These are phyloP conservation scores for Tardiomyces digboiensis DNA, from an alignment of 1,139 yeast species.

Conservation along the genomic window DNA sequence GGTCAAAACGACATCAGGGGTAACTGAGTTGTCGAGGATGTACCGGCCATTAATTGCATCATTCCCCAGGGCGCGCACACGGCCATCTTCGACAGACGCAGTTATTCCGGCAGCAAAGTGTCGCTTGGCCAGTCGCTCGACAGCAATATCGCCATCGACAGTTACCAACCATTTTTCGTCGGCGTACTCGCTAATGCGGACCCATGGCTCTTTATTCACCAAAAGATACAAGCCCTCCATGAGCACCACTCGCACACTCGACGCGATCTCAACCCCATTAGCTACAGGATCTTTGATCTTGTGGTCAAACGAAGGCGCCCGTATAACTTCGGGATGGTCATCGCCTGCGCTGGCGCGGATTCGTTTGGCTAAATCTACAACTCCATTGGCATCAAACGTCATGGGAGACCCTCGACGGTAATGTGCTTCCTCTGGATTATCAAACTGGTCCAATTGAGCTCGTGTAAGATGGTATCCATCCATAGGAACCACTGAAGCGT, in stretches of 20 bases:
- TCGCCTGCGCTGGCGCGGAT: conserved; percentile 31
- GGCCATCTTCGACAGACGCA: conserved; percentile 45
- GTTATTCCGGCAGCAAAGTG: conserved; percentile 69
- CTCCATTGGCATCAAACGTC: conserved; percentile 61
- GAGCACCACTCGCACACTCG: conserved; percentile 37
- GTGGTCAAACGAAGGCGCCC: conserved; percentile 75
- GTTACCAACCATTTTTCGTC: conserved; percentile 31
- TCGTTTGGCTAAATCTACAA: conserved; percentile 28
- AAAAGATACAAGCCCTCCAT: conserved; percentile 44
- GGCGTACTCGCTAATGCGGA: conserved; percentile 19
- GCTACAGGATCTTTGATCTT: conserved; percentile 48
- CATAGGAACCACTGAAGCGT: conserved; percentile 39
- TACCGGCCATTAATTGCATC: conserved; percentile 61
- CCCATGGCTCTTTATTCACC: conserved; percentile 29
- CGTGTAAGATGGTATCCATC: conserved; percentile 83
- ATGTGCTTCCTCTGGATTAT: conserved; percentile 48
- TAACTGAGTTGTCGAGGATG: conserved; percentile 36
- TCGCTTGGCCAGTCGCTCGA: conserved; percentile 54
- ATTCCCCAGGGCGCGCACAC: conserved; percentile 51
- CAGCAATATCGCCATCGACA: conserved; percentile 37
- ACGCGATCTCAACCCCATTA: conserved; percentile 36
- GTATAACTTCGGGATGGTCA: conserved; percentile 17
- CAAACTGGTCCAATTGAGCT: conserved; percentile 38
- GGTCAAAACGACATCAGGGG: conserved; percentile 23
- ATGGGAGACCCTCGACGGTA: conserved; percentile 74